Base-by-base conservation (phyloP, 176 grass and related monocot species). In the Eleusine coracana region DNA sequence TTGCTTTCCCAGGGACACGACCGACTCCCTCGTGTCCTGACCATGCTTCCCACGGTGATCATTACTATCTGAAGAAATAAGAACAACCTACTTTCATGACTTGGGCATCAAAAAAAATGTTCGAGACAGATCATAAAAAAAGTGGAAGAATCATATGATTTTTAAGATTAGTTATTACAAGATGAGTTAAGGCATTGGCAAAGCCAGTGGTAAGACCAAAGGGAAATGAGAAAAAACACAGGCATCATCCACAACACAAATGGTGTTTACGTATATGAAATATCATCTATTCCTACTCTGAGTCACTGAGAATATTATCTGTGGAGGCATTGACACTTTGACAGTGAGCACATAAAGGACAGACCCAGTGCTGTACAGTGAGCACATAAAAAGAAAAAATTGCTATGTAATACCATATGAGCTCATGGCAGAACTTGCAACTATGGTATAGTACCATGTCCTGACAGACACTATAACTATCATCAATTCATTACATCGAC, bases 11-110 rank as follows among this genome's bases (percentile, higher is more conserved):
- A 88, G 62, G 63, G 75, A 90, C 63, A 90, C 21, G 48, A 61
- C 42, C 29, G 85, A 64, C 9, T 81, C 86, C 68, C 31, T 21
- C 7, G n/a, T 75, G 55, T 68, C 66, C 58, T 87, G 82, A 17
- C 34, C 49, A 10, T 41, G 64, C 72, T 89, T 87, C 67, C 75
- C 59, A 72, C 77, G 80, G 51, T 20, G 62, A 83, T 80, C 72
- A 87, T 71, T 79, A 86, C 76, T 86, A 42, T 91, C 90, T 92
- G 83, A 73, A 64, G 36, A 70, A 80, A 80, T 89, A 69, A 72
- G 6, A 67, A 61, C 39, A 62, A 28, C 59, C n/a, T 23, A 58
- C 64, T 81, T n/a, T 82, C 48, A 50, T 50, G 48, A 13, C 48
- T 54, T 78, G 21, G 21, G 56, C n/a, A 41, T 12, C 68, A 8